phyloP scores from a whole-genome alignment of 2,329 filamentous ascomycete species.

The Xylariaceae sp. region DNA sequence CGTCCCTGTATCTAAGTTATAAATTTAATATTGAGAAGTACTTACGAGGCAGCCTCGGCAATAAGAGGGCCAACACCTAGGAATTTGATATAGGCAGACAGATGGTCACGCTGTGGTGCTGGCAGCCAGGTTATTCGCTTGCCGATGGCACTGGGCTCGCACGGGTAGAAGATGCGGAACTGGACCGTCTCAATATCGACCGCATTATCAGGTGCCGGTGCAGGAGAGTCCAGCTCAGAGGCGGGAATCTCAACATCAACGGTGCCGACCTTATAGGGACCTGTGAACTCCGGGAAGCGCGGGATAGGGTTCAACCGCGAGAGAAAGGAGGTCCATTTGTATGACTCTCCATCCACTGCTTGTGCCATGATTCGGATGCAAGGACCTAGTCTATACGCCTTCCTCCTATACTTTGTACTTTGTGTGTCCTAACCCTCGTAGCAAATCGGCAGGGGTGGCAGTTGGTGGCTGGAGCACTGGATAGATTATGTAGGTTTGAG shows the following conservation, averaged over 20 bases:
- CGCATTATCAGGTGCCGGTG: constrained; percentile 59
- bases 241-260: constrained; percentile 82
- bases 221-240: constrained; percentile 61
- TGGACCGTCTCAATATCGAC: constrained; percentile 73
- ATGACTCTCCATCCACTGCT: constrained; percentile 26
- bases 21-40: too few species aligned
- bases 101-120: constrained; percentile 74
- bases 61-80: constrained; percentile 68
- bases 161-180: constrained; percentile 84
- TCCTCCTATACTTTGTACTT: neutral
- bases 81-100: constrained; percentile 79
- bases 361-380: constrained; percentile 30
- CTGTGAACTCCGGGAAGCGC: constrained; percentile 75
- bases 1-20: too few species aligned
- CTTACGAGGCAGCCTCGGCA: constrained; percentile 67
- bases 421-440: too few species aligned
- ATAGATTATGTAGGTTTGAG: too few species aligned
- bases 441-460: neutral
- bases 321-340: constrained; percentile 56
- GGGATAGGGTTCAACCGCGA: constrained; percentile 71
- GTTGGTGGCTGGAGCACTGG: too few species aligned
- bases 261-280: constrained; percentile 79
- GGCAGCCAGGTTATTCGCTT: constrained; percentile 79
- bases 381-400: neutral
- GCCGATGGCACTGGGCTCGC: constrained; percentile 57